Evolutionary conservation across 352 stramenopile genomes (phyloP).

Genomic region (Pythium aphanidermatum): DNA sequence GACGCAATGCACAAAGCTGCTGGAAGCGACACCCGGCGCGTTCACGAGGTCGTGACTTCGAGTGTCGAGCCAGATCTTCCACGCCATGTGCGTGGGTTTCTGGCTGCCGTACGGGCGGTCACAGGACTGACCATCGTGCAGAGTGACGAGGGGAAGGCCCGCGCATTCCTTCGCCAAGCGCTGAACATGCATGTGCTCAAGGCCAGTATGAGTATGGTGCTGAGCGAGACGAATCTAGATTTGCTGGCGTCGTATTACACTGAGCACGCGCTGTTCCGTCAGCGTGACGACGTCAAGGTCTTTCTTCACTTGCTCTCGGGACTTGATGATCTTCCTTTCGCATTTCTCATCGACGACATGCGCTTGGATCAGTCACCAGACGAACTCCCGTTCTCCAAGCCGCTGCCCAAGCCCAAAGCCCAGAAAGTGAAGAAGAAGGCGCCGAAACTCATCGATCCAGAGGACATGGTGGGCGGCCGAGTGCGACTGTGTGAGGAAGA

Average conservation of each 20-base stretch:
- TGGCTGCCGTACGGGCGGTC: slow-evolving; percentile 50
- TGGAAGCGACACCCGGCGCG: slow-evolving; percentile 24
- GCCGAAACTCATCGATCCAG: slow-evolving; percentile 72
- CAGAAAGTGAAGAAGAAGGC: slow-evolving; percentile 47
- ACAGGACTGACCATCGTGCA: slow-evolving; percentile 58
- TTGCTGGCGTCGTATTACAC: slow-evolving; percentile 78
- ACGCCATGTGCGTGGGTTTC: slow-evolving; percentile 57
- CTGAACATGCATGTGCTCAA: slow-evolving; percentile 80
- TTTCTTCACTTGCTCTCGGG: slow-evolving; percentile 60
- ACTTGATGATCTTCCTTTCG: slow-evolving; percentile 67
- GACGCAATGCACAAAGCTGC: slow-evolving; percentile 51
- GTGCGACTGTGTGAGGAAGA: slow-evolving; percentile 66
- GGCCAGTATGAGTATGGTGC: slow-evolving; percentile 57
- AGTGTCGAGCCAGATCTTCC: slow-evolving; percentile 68
- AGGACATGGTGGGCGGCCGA: slow-evolving; percentile 75
- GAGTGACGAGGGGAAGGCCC: slow-evolving; percentile 70
- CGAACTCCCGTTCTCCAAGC: slow-evolving; percentile 66
- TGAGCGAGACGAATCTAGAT: slow-evolving; percentile 70
- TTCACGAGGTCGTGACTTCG: slow-evolving; percentile 61
- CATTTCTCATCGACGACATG: slow-evolving; percentile 71
- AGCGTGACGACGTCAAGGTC: slow-evolving; percentile 72
- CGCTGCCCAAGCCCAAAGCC: slow-evolving; percentile 35
- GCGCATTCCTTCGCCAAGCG: slow-evolving; percentile 70
- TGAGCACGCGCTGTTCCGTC: slow-evolving; percentile 68
- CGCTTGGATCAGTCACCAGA: slow-evolving; percentile 59